Evolutionary conservation across 1,139 yeast genomes (phyloP).

Genomic region (Suhomyces bribrorum): DNA sequence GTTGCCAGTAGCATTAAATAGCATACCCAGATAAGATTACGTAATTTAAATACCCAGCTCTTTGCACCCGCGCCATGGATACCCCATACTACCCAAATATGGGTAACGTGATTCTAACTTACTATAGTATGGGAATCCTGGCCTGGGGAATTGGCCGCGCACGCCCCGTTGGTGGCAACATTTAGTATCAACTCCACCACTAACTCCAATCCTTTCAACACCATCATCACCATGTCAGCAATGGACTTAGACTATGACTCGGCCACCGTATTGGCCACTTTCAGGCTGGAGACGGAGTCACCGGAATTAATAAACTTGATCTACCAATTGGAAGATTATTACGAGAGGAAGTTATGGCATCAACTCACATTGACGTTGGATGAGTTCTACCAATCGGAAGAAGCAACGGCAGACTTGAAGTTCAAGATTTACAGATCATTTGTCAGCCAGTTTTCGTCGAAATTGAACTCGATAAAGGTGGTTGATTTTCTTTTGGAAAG

Average conservation of each 20-base stretch:
- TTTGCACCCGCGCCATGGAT: too few species aligned
- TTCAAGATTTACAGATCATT: constrained; percentile 72
- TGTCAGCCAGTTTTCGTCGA: constrained; percentile 63
- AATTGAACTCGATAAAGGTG: constrained; percentile 75
- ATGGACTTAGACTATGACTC: constrained; percentile 50
- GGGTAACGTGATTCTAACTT: neutral
- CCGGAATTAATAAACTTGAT: constrained; percentile 63
- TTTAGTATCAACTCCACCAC: neutral
- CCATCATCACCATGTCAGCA: constrained; percentile 16
- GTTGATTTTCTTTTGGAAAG: constrained; percentile 70
- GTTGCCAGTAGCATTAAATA: too few species aligned
- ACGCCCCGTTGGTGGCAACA: constrained; percentile 8
- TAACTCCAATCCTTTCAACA: neutral
- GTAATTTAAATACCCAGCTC: too few species aligned
- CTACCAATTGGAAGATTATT: constrained; percentile 78
- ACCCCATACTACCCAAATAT: too few species aligned
- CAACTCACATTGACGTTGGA: constrained; percentile 75
- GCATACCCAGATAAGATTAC: too few species aligned
- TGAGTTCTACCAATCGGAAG: constrained; percentile 51
- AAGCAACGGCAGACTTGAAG: constrained; percentile 40
- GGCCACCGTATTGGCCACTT: constrained; percentile 65
- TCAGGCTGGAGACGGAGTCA: constrained; percentile 69
- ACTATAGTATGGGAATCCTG: neutral
- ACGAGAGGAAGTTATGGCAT: constrained; percentile 79
- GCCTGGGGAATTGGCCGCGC: constrained; percentile 4